Percentiles rank a stretch among this genome's conserved stretches.
Evolutionary conservation across 208 protist species (phyloP).

Genomic region (Trypanosoma brucei): DNA sequence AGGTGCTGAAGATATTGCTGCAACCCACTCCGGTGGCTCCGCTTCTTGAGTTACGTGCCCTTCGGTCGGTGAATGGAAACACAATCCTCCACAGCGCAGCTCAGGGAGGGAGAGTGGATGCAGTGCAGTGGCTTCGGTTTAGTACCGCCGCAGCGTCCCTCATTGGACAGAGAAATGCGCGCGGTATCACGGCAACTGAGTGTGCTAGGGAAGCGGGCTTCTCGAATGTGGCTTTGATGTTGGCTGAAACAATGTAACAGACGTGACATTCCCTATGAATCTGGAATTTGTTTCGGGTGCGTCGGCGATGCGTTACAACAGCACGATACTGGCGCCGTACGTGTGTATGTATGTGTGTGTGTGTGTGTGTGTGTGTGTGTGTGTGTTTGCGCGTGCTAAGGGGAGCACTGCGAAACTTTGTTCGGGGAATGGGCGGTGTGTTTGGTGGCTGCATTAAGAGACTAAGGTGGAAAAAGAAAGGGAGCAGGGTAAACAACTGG

Average conservation of each 20-base stretch:
- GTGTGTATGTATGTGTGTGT: no score
- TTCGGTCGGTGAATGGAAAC: slow-evolving; percentile 57
- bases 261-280: not conserved
- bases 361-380: no score
- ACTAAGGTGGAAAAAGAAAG: no score
- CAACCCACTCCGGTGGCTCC: slow-evolving; percentile 26
- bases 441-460: no score
- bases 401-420: no score
- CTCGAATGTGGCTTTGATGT: slow-evolving; percentile 39
- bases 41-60: slow-evolving; percentile 47
- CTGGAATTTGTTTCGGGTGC: no score
- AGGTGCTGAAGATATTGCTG: slow-evolving; percentile 62
- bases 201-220: slow-evolving; percentile 71
- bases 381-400: no score
- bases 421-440: no score
- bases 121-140: slow-evolving; percentile 68
- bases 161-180: slow-evolving; percentile 36
- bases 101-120: slow-evolving; percentile 39
- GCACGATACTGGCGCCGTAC: no score
- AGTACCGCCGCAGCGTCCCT: slow-evolving; percentile 36
- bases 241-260: slow-evolving; percentile 29
- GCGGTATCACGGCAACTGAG: slow-evolving; percentile 58
- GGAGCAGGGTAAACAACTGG: no score
- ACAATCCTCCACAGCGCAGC: slow-evolving; percentile 77
- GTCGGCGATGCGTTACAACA: no score